These are phyloP conservation scores for Glycyrrhiza uralensis DNA, from an alignment of 306 rosid genomes.

Conservation along the genomic window DNA sequence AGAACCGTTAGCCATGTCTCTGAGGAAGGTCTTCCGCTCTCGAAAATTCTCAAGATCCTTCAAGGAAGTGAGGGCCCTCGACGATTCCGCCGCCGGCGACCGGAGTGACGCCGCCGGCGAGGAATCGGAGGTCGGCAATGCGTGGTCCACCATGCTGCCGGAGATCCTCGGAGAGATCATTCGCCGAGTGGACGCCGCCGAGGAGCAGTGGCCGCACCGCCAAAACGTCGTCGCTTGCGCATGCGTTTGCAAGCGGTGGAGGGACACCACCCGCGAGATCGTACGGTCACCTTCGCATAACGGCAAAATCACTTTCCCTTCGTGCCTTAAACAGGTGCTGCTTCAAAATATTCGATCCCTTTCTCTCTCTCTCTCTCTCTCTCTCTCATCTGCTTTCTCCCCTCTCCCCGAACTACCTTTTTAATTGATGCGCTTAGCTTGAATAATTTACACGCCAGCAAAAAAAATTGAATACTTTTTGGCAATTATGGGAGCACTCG, in stretches of 20 bases:
- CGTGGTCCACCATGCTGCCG: constrained; percentile 83
- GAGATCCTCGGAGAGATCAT: constrained; percentile 87
- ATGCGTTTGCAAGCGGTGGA: constrained; percentile 94
- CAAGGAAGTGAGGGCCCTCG: constrained; percentile 29
- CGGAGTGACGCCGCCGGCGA: neutral
- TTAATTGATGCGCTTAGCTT: constrained; percentile 6
- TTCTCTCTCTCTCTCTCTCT: neutral
- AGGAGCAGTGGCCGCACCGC: constrained; percentile 79
- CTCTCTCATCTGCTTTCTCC: neutral
- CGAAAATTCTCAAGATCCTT: constrained; percentile 74
- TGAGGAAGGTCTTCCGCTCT: constrained; percentile 58
- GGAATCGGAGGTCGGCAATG: constrained; percentile 15
- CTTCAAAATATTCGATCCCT: neutral
- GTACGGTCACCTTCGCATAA: constrained; percentile 41
- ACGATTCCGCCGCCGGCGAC: neutral
- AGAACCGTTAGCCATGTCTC: constrained; percentile 54
- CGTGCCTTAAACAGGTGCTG: constrained; percentile 88
- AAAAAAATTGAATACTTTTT: neutral
- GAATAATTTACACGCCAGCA: neutral
- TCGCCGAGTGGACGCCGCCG: constrained; percentile 64
- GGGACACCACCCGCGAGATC: constrained; percentile 73
- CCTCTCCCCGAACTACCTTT: neutral
- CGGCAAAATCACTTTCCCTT: constrained; percentile 88
- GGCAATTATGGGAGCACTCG: neutral
- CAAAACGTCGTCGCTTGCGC: constrained; percentile 84